Conservation (phyloP, 495 filamentous ascomycete species). For the Xylaria nigripes region DNA sequence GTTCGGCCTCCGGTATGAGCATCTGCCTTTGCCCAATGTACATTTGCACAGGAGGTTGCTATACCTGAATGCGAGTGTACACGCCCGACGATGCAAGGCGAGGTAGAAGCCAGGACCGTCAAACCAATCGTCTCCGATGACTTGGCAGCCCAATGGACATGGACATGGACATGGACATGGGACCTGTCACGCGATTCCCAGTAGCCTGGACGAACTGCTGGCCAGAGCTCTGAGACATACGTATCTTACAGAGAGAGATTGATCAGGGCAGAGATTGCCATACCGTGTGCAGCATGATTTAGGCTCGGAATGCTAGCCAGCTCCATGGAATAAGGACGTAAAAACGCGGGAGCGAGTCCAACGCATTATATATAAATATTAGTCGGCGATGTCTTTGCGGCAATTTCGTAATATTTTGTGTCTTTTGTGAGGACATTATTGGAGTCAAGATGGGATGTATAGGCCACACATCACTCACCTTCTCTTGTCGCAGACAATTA, state of each 20-base stretch:
- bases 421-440: too few relatives aligned
- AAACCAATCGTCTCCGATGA: not conserved
- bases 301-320: too few relatives aligned
- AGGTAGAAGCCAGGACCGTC: not conserved
- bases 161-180: not conserved
- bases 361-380: too few relatives aligned
- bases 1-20: not conserved
- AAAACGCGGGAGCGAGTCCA: not conserved
- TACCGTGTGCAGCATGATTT: not conserved
- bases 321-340: not conserved
- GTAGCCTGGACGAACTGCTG: conserved; percentile 35
- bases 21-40: not conserved
- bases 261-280: not conserved
- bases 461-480: not conserved
- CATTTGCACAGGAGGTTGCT: too few relatives aligned
- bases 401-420: too few relatives aligned
- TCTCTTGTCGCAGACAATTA: conserved; percentile 14
- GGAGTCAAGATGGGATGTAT: not conserved
- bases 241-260: not conserved
- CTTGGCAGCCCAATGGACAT: not conserved
- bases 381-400: too few relatives aligned
- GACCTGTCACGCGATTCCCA: conserved; percentile 27
- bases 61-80: not conserved
- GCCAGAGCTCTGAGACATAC: conserved; percentile 32
- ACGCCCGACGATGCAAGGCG: not conserved